Evolutionary conservation across 2,329 filamentous ascomycete genomes (phyloP), one percentile per base, ranked within the genome.

Genomic region (Aureobasidium melanogenum): DNA sequence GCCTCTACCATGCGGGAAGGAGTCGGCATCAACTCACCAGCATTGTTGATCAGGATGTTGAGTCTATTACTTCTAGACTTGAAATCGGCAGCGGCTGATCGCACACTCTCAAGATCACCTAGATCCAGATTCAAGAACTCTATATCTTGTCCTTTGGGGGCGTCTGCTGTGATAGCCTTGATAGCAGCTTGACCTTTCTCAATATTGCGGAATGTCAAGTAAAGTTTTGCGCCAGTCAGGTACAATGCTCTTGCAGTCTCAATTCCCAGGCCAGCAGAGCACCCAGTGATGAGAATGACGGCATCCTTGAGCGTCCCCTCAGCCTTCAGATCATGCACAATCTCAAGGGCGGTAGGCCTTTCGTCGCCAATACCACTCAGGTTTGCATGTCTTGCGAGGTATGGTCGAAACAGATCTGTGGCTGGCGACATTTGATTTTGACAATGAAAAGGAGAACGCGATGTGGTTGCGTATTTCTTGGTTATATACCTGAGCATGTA

Each of bases 171-270:
- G 46, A 73, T 67, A 30, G 68, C 67, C 6, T 69, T 65, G 47
- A 72, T 67, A 38, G 68, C 67, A 26, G 63, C 70, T 26, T 73
- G 65, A 19, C 74, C 72, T 64, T 79, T 79, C 7, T 67, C 62
- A 1, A 77, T 62, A 64, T 80, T 70, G 15, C 80, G 73, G 1
- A 72, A 77, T 1, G 77, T 77, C 12, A 75, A 68, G 66, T 73
- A 80, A 50, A 80, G 65, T 34, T 69, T 76, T 9, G 78, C 78
- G 8, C 79, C 79, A 0, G 80, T 77, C 17, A 72, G 66, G 54
- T 69, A 69, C 14, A 82, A 70, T 2, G 79, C 79, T n/a, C 72
- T 71, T 2, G 71, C 76, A 5, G 77, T 79, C 62, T 79, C 73
- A 30, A 75, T 63, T 12, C 78, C 78, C 15, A 80, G 70, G 1